Evolutionary conservation across 768 basidiomycete genomes (phyloP).

Genomic region (Kwoniella sp.): DNA sequence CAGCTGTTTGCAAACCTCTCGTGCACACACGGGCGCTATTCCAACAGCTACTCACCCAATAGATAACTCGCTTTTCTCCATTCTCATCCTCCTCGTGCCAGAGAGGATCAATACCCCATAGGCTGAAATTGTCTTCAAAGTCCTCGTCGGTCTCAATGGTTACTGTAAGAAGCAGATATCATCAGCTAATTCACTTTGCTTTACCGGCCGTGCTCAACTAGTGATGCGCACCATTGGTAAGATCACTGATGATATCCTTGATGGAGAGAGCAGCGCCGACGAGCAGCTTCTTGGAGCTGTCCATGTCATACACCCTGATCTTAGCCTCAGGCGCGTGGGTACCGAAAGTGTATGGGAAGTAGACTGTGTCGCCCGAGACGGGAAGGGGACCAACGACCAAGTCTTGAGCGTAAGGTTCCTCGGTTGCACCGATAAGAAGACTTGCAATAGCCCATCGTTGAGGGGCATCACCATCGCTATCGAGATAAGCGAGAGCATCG

Average conservation of each 20-base stretch:
- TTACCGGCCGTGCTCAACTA: not conserved
- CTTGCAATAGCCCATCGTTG: slow-evolving; percentile 36
- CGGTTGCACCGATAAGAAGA: slow-evolving; percentile 30
- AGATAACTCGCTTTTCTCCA: slow-evolving; percentile 32
- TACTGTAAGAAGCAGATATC: slow-evolving; percentile 1
- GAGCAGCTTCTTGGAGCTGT: slow-evolving; percentile 28
- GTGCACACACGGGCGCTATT: not conserved
- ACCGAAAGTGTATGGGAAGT: slow-evolving; percentile 55
- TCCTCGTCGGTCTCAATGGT: slow-evolving; percentile 25
- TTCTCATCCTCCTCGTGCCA: slow-evolving; percentile 43
- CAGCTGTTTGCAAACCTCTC: not conserved
- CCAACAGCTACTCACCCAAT: slow-evolving; percentile 30
- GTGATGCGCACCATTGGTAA: slow-evolving; percentile 33
- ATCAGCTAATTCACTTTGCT: not conserved
- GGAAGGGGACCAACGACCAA: slow-evolving; percentile 38
- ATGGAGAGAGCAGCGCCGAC: slow-evolving; percentile 22
- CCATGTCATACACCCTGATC: slow-evolving; percentile 41
- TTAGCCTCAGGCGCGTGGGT: slow-evolving; percentile 24
- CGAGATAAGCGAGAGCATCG: slow-evolving; percentile 30
- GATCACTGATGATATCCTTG: slow-evolving; percentile 45
- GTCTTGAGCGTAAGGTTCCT: slow-evolving; percentile 40
- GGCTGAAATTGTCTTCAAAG: slow-evolving; percentile 17
- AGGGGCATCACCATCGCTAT: slow-evolving; percentile 26
- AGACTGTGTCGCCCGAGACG: slow-evolving; percentile 61
- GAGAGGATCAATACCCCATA: slow-evolving; percentile 51